Conservation (phyloP, 1,284 basidiomycete species). For the Volvariella surrecta region DNA sequence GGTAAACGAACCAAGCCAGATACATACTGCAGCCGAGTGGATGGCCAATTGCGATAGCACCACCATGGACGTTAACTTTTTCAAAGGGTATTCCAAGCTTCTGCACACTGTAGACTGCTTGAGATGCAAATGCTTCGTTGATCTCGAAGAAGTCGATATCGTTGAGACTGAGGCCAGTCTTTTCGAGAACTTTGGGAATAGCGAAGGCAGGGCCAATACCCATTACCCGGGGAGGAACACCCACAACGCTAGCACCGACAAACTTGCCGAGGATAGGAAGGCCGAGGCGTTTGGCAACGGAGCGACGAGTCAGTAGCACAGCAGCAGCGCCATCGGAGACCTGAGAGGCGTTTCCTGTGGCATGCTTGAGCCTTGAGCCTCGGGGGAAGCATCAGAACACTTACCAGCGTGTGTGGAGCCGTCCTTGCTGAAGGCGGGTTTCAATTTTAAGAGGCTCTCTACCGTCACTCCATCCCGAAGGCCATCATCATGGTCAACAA, state of each 20-base stretch:
- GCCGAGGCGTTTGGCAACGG: conserved; percentile 81
- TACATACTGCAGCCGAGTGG: conserved; percentile 72
- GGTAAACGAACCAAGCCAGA: conserved; percentile 8
- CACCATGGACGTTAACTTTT: conserved; percentile 84
- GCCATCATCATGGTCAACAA: conserved; percentile 88
- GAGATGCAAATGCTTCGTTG: conserved; percentile 92
- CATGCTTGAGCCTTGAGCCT: neutral
- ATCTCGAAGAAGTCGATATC: conserved; percentile 94
- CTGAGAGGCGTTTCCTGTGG: conserved; percentile 79
- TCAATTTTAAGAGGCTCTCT: conserved; percentile 84
- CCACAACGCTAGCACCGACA: conserved; percentile 70
- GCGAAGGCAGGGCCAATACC: conserved; percentile 88
- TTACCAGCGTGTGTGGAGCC: conserved; percentile 87
- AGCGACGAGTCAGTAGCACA: conserved; percentile 83
- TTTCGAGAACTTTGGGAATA: conserved; percentile 68
- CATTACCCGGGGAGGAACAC: conserved; percentile 87
- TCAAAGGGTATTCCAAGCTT: conserved; percentile 69
- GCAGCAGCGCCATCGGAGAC: conserved; percentile 98
- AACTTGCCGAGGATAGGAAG: conserved; percentile 93
- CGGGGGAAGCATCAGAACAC: conserved; percentile 11
- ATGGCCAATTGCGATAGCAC: conserved; percentile 87
- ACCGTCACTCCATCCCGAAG: conserved; percentile 87
- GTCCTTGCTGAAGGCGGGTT: conserved; percentile 85
- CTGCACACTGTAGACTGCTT: conserved; percentile 77
- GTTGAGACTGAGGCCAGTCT: conserved; percentile 60